These are phyloP conservation scores for Hydnum rufescens DNA, from an alignment of 768 basidiomycete species.

Conservation along the genomic window DNA sequence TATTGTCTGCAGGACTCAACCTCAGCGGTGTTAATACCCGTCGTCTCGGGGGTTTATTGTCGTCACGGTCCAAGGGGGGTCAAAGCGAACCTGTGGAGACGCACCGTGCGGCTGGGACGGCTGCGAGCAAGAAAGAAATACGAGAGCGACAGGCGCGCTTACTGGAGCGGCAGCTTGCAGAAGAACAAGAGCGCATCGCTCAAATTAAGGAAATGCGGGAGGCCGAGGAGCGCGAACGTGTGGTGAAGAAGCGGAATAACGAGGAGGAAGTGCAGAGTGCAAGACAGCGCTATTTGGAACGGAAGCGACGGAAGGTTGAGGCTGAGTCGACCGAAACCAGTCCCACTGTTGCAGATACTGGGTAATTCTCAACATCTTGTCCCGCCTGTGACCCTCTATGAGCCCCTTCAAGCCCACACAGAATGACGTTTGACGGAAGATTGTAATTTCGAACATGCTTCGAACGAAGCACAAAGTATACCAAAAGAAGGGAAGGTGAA, in stretches of 20 bases:
- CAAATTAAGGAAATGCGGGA: slow-evolving; percentile 39
- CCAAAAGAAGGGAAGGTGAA: no score
- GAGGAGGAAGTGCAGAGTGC: slow-evolving; percentile 56
- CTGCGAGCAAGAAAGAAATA: slow-evolving; percentile 63
- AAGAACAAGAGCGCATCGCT: slow-evolving; percentile 41
- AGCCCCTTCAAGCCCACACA: no score
- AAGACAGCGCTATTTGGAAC: slow-evolving; percentile 48
- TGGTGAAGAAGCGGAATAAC: slow-evolving; percentile 55
- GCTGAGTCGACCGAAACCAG: no score
- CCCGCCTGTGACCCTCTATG: no score
- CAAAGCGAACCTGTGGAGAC: slow-evolving; percentile 21
- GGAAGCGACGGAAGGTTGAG: slow-evolving; percentile 65
- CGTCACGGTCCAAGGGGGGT: slow-evolving; percentile 13
- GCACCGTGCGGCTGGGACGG: slow-evolving; percentile 68
- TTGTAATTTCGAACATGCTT: no score
- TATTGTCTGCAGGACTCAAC: slow-evolving; percentile 83
- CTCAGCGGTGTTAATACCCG: slow-evolving; percentile 68
- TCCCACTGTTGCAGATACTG: no score
- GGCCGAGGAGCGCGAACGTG: slow-evolving; percentile 42
- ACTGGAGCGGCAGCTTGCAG: slow-evolving; percentile 58
- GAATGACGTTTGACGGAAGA: no score
- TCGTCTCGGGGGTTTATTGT: slow-evolving; percentile 31
- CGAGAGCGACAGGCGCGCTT: slow-evolving; percentile 65
- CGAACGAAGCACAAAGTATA: no score
- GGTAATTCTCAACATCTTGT: no score